phyloP scores from a whole-genome alignment of 345 rosid species.

The Eucalyptus grandis region DNA sequence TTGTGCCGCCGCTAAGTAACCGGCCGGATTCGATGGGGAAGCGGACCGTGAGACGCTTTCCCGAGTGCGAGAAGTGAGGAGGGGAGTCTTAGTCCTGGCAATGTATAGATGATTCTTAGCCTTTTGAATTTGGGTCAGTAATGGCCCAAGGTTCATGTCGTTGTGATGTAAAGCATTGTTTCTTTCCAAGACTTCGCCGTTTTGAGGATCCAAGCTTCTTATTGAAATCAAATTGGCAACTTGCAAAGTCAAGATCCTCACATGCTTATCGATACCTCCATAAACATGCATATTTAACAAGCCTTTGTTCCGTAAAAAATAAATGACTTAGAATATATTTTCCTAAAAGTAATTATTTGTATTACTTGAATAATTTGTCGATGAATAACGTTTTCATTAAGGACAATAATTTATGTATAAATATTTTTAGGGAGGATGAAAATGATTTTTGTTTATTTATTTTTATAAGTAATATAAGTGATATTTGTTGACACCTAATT shows the following conservation, averaged over 20 bases:
- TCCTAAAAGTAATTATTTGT: fast-evolving
- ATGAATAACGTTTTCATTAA: not conserved
- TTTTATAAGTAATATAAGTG: not conserved
- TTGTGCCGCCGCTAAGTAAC: not conserved
- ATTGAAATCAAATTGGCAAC: not conserved
- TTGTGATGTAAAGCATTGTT: not conserved
- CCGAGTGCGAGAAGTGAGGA: not conserved
- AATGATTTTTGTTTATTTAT: too few species aligned
- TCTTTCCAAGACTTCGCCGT: not conserved
- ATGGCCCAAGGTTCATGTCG: not conserved
- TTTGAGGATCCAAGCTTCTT: not conserved
- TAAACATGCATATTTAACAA: not conserved
- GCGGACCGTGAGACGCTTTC: not conserved
- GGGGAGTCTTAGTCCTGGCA: not conserved
- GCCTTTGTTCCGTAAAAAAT: fast-evolving
- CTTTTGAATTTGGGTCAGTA: not conserved
- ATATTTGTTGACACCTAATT: too few species aligned
- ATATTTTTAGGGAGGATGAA: not conserved
- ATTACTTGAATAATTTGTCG: not conserved
- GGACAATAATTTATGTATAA: not conserved
- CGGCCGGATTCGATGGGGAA: not conserved
- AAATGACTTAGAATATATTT: fast-evolving
- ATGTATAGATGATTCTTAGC: not conserved
- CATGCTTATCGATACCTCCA: not conserved
- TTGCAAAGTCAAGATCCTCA: not conserved